Conservation (phyloP, 2,329 filamentous ascomycete genomes). For the Aspergillaceae sp. region DNA sequence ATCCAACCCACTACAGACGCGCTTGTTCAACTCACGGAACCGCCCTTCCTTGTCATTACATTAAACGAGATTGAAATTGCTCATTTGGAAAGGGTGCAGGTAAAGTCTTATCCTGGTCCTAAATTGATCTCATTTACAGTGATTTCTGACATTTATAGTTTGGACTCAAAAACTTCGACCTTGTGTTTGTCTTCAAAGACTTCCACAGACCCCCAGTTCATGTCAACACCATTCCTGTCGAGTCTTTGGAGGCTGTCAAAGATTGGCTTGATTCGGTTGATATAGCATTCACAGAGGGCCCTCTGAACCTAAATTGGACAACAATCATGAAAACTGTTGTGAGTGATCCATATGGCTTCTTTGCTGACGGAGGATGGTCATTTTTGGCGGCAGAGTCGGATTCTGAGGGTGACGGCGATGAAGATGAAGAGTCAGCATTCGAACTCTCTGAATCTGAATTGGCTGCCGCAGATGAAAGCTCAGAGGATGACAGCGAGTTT, state of each 20-base stretch:
- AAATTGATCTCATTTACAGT: background rate
- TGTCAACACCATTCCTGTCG: conserved; percentile 96
- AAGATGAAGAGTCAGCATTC: conserved; percentile 84
- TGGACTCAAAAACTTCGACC: conserved; percentile 96
- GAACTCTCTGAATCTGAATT: conserved; percentile 83
- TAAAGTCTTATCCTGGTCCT: conserved; percentile 14
- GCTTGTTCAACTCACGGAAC: conserved; percentile 91
- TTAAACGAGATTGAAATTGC: conserved; percentile 94
- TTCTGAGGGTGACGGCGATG: conserved; percentile 65
- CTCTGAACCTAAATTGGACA: conserved; percentile 95
- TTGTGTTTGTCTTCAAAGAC: conserved; percentile 98
- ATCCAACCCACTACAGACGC: conserved; percentile 96
- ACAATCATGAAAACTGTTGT: conserved; percentile 99
- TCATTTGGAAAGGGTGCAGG: conserved; percentile 83
- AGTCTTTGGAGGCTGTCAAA: conserved; percentile 88
- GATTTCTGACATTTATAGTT: conserved; percentile 50
- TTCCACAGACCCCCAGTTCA: conserved; percentile 84
- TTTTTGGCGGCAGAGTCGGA: conserved; percentile 86
- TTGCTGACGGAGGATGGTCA: conserved; percentile 87
- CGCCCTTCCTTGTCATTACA: conserved; percentile 91
- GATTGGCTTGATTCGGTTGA: conserved; percentile 96
- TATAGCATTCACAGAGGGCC: conserved; percentile 87
- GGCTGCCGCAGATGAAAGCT: conserved; percentile 61
- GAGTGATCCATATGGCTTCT: conserved; percentile 89
- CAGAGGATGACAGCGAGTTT: conserved; percentile 86